Evolutionary conservation across 331 rosid species (phyloP), one percentile per base, ranked within the genome.

Genomic region (Saraca asoca): DNA sequence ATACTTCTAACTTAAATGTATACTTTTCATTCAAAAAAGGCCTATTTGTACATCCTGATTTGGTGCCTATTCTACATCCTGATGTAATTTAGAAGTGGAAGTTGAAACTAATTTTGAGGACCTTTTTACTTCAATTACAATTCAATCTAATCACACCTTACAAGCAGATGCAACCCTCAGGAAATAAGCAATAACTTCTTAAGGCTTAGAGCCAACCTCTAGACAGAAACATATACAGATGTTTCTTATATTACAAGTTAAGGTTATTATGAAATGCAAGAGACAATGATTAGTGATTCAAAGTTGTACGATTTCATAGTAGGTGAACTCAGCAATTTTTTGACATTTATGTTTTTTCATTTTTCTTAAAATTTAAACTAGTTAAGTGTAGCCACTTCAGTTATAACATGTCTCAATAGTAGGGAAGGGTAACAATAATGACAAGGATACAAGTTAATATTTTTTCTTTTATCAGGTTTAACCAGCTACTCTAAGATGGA

Each of bases 371-470:
- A 6, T 41, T 18, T 59, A 41, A 66, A 58, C 49, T 10, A 20
- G 59, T 24, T 39, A 51, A 53, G 58, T 50, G 44, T 57, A 58
- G 50, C 31, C 18, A 52, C n/a, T 68, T 56, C 58, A 29, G 50
- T 37, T 24, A 66, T 35, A 52, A 19, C 31, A 66, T 65, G 73
- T 54, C 65, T 75, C 45, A 20, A 70, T 18, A 53, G 17, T 18
- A 51, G 51, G 9, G 1, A 24, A 24, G 31, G 31, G 33, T 39
- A 57, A 37, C 9, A 16, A 10, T 57, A 70, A 5, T 51, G 52
- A 73, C 68, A 66, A 83, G 99, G 99, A 94, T 94, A 94, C 99
- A 94, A 75, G 73, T 86, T 91, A 69, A 96, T 96, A 53, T 90
- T 74, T 53, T 82, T 88, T 61, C 99, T 81, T 48, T 87, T 79